Evolutionary conservation across 2,329 filamentous ascomycete species (phyloP).

Genomic region (Stagonosporopsis rhizophila): DNA sequence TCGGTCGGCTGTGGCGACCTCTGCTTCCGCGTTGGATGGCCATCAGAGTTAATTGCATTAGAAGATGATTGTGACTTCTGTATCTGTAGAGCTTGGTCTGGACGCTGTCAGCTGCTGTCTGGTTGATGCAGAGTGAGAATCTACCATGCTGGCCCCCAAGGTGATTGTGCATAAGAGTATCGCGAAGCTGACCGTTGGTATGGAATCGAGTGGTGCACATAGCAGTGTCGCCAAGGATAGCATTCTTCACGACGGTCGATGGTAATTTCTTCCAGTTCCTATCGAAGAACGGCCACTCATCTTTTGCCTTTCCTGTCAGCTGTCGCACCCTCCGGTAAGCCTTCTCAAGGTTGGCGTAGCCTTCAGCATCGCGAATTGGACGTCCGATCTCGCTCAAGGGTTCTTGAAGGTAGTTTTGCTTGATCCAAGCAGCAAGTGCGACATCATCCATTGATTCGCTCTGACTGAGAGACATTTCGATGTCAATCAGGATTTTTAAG

Average conservation of each 20-base stretch:
- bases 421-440: constrained; percentile 33
- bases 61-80: neutral
- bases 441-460: constrained; percentile 32
- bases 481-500: constrained; percentile 29
- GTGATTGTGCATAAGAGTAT: constrained; percentile 7
- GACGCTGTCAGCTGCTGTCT: neutral
- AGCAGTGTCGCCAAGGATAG: constrained; percentile 25
- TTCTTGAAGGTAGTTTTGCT: constrained; percentile 30
- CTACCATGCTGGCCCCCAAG: constrained; percentile 8
- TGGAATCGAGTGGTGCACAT: constrained; percentile 8
- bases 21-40: neutral
- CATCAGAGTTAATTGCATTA: neutral
- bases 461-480: constrained; percentile 28
- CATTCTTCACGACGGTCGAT: constrained; percentile 27
- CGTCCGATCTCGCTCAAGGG: constrained; percentile 16
- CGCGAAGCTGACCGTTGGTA: constrained; percentile 1
- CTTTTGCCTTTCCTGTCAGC: constrained; percentile 39
- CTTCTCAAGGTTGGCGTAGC: constrained; percentile 33
- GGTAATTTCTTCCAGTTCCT: constrained; percentile 33
- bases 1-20: neutral
- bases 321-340: constrained; percentile 39
- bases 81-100: neutral
- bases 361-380: constrained; percentile 29
- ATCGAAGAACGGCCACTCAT: constrained; percentile 45
- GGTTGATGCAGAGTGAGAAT: neutral